A percentile compares a stretch with the other conserved stretches of the same genome.
Conservation (phyloP, 495 filamentous ascomycete genomes). For the Annulohypoxylon maeteangense region DNA sequence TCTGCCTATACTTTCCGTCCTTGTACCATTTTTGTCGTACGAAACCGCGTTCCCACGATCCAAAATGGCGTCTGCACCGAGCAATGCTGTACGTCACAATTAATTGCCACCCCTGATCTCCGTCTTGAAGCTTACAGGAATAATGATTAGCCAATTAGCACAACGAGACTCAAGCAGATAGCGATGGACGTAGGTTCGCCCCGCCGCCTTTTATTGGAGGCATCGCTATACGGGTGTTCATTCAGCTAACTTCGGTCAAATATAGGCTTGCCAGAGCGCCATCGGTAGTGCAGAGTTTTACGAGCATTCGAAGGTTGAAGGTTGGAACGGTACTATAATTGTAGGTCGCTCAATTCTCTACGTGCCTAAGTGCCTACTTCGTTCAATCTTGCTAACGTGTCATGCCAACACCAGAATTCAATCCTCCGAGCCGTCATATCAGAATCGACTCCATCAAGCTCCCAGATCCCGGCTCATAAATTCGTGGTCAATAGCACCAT, state of each 20-base stretch:
- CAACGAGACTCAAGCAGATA: slow-evolving; percentile 82
- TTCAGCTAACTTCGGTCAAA: slow-evolving; percentile 38
- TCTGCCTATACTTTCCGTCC: background rate
- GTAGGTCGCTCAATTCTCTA: slow-evolving; percentile 60
- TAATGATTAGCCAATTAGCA: slow-evolving; percentile 73
- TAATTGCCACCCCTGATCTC: background rate
- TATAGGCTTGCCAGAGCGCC: slow-evolving; percentile 83
- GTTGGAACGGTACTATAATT: slow-evolving; percentile 93
- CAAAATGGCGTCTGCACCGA: slow-evolving; percentile 47
- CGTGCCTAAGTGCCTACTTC: background rate
- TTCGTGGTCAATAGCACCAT: slow-evolving; percentile 98
- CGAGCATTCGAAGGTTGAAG: slow-evolving; percentile 79
- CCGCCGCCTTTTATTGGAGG: slow-evolving; percentile 14
- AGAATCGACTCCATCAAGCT: slow-evolving; percentile 72
- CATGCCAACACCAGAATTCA: slow-evolving; percentile 68
- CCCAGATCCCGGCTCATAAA: slow-evolving; percentile 72
- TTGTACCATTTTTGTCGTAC: background rate
- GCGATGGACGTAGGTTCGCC: slow-evolving; percentile 74
- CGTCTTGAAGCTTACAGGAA: slow-evolving; percentile 21
- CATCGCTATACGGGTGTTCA: background rate
- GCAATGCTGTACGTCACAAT: slow-evolving; percentile 45
- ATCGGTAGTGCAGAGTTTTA: slow-evolving; percentile 78
- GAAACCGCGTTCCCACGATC: background rate
- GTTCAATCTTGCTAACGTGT: slow-evolving; percentile 13
- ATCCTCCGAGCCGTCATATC: slow-evolving; percentile 87